Base-by-base conservation (phyloP, 1,139 yeast species). In the Yamadazyma aaseri region DNA sequence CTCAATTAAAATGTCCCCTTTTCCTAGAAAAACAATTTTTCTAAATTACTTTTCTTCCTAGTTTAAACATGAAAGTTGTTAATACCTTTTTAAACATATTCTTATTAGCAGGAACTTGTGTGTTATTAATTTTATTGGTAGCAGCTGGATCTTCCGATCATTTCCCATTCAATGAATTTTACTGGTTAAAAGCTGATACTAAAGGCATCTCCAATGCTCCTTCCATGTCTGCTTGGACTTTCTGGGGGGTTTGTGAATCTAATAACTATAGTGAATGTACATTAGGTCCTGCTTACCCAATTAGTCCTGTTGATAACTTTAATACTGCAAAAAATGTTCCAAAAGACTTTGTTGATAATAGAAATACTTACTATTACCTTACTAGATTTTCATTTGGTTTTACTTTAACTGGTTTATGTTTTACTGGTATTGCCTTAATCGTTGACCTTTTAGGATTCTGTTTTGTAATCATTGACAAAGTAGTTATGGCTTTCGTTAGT, bases 171-270 rank as follows among this genome's bases (percentile, higher is more conserved):
- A 65, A 80, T 58, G 63, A 61, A 33, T 81, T 83, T 49, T 84
- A 79, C 62, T 81, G 89, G 89, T 53, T 84, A 30, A 65, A 74
- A 55, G 92, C 82, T 33, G 81, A 82, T 53, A 83, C 92, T 33
- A 58, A 76, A 1, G 54, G 54, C 33, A 79, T 82, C 36, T 44
- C 70, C 7, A 63, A 66, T 38, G 86, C 89, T n/a, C 70, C 73
- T 23, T 40, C 57, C 20, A 48, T 48, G 38, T 64, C 86, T 13
- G 78, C 86, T 45, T 84, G 92, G 92, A 80, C 90, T 2, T 84
- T 79, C 65, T 84, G 94, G 94, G 92, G 92, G 47, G 73, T 81
- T 30, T 81, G 89, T 58, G 70, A 72, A 36, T 61, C 63, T 31
- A 39, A 50, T 16, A 52, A 61, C 49, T 62, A 63, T 43, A 62